Evolutionary conservation across 305 asterid species (phyloP).

Genomic region (Fraxinus floribunda): DNA sequence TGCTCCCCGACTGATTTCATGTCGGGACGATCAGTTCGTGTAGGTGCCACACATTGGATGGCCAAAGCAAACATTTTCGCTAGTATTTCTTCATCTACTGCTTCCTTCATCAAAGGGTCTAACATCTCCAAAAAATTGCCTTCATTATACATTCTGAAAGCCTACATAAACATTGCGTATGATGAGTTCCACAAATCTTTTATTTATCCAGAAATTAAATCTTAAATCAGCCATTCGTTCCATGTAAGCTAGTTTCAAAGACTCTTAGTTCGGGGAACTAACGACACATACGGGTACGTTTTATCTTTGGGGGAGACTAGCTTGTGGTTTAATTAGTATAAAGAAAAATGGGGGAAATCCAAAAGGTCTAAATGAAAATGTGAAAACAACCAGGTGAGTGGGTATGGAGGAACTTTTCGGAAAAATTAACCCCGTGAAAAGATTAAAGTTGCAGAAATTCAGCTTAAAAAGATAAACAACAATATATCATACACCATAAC

Average conservation of each 20-base stretch:
- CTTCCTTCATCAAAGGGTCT: slow-evolving; percentile 66
- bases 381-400: neutral
- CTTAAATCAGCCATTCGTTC: neutral
- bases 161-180: slow-evolving; percentile 47
- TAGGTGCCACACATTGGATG: slow-evolving; percentile 86
- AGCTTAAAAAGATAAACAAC: neutral
- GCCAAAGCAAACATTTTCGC: slow-evolving; percentile 74
- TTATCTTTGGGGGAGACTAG: neutral
- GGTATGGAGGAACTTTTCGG: neutral
- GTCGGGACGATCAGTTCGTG: slow-evolving; percentile 86
- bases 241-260: neutral
- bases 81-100: slow-evolving; percentile 48
- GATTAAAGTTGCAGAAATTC: neutral
- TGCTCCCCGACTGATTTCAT: slow-evolving; percentile 87
- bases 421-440: neutral
- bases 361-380: neutral
- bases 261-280: neutral
- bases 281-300: neutral
- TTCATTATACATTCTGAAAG: slow-evolving; percentile 60
- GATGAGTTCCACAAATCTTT: neutral
- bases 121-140: slow-evolving; percentile 54
- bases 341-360: neutral
- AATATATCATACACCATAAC: neutral
- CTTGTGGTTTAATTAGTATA: neutral
- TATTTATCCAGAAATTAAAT: neutral